Percentiles rank a stretch among this genome's conserved stretches.
Evolutionary conservation across 371 early-diverging fungal genomes (phyloP).

Genomic region (Chytridium lagenaria): DNA sequence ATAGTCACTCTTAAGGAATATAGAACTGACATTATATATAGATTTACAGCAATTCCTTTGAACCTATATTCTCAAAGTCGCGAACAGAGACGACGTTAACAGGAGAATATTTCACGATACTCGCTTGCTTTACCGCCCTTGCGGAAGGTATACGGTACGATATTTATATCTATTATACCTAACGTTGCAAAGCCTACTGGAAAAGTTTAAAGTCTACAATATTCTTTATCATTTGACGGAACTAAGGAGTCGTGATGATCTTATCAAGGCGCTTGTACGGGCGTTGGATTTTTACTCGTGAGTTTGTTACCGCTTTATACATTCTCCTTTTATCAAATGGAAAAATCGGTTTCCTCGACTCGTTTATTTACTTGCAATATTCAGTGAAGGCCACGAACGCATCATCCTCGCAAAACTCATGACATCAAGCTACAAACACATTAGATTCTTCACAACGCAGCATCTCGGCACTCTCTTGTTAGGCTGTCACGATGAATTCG

Average conservation of each 20-base stretch:
- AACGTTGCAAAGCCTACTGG: constrained; percentile 53
- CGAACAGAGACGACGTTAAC: constrained; percentile 75
- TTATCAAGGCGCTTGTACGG: constrained; percentile 77
- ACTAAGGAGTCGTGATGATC: constrained; percentile 78
- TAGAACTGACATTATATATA: constrained; percentile 4
- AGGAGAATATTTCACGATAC: constrained; percentile 79
- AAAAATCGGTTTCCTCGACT: too few relatives aligned
- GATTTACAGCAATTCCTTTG: constrained; percentile 43
- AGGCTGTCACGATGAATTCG: constrained; percentile 64
- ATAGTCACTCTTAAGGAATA: neutral
- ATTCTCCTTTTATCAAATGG: too few relatives aligned
- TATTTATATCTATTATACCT: neutral
- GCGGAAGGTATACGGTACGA: constrained; percentile 69
- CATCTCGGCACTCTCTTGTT: constrained; percentile 68
- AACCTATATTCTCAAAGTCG: constrained; percentile 78
- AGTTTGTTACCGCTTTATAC: neutral
- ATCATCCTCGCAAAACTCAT: constrained; percentile 82
- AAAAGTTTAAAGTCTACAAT: constrained; percentile 80
- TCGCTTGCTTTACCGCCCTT: constrained; percentile 70
- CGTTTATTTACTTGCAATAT: neutral
- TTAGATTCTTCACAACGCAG: constrained; percentile 79
- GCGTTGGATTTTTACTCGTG: constrained; percentile 76
- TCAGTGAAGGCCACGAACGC: constrained; percentile 81
- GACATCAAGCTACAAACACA: constrained; percentile 78
- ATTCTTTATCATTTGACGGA: constrained; percentile 82